Evolutionary conservation across 371 early-diverging fungal genomes (phyloP).

Genomic region (Mortierella sp.): DNA sequence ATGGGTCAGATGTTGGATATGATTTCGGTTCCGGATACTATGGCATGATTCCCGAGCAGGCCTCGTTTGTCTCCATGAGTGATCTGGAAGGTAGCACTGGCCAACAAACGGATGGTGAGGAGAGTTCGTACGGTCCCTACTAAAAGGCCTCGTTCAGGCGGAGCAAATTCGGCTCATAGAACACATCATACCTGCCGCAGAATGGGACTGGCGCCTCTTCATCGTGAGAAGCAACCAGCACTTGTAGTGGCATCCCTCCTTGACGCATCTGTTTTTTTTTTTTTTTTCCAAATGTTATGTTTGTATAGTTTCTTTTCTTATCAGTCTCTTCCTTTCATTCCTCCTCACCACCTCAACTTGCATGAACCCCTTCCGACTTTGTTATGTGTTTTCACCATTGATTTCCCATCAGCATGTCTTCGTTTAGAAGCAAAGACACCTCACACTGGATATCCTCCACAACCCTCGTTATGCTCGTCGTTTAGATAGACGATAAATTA

Average conservation of each 20-base stretch:
- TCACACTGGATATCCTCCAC: constrained; percentile 49
- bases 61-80: constrained; percentile 56
- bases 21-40: constrained; percentile 46
- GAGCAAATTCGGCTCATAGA: too few relatives aligned
- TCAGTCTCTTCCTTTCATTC: not conserved
- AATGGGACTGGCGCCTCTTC: too few relatives aligned
- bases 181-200: too few relatives aligned
- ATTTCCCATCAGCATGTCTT: not conserved
- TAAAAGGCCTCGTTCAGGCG: constrained; percentile 5
- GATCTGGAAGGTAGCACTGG: constrained; percentile 52
- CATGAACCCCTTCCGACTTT: not conserved
- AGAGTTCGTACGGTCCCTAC: constrained; percentile 47
- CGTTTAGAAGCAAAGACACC: constrained; percentile 6
- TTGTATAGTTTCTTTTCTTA: constrained; percentile 10
- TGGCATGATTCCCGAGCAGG: constrained; percentile 55
- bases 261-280: not conserved
- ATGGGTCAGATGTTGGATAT: constrained; percentile 34
- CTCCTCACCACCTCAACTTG: not conserved
- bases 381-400: constrained; percentile 4
- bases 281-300: constrained; percentile 3
- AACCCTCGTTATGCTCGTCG: not conserved
- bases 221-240: too few relatives aligned
- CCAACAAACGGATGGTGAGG: constrained; percentile 53
- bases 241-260: not conserved
- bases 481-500: too few relatives aligned